Base-by-base conservation (phyloP, 139 green algal genomes). In the Nannochloris sp. region DNA sequence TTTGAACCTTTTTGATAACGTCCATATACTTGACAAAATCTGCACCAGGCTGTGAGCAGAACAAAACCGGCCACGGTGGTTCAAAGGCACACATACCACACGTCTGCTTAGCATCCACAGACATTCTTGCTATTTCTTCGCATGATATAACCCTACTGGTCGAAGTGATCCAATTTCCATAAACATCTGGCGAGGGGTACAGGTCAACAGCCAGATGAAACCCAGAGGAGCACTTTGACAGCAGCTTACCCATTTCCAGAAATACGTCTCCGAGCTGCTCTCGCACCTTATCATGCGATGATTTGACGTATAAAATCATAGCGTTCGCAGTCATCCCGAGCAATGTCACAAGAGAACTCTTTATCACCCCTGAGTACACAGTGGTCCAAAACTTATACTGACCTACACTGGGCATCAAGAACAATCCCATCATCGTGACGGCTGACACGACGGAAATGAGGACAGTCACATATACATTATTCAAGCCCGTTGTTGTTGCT, bases 401-500 rank as follows among this genome's bases (percentile, higher is more conserved):
- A 50, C 45, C 45, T 2, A 50, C 1, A 50, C 45, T 50, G 45
- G 45, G 45, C 45, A 50, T 50, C 16, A 50, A 50, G 45, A 50
- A 50, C 2, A 50, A 9, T 2, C 45, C 45, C 16, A n/a, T 50
- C 16, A 50, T 17, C 45, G 45, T 50, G 45, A 50, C 45, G 2
- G 45, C 45, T 50, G 45, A 50, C 2, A 50, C 16, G 13, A 50
- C 16, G 16, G 45, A 50, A 50, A 50, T n/a, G 14, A 50, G 13
- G 16, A 50, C 4, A 50, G 45, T 50, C 45, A 50, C 45, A 50
- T 50, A 50, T 50, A 50, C 16, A 50, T 50, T 50, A n/a, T 50
- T 50, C 45, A 50, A n/a, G 45, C 45, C 45, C 45, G 45, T 50
- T 50, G 45, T 50, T 50, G 45, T 50, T 50, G 45, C 45, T 50